These are phyloP conservation scores for Eucalyptus melliodora DNA, from an alignment of 345 rosid genomes.

Conservation along the genomic window DNA sequence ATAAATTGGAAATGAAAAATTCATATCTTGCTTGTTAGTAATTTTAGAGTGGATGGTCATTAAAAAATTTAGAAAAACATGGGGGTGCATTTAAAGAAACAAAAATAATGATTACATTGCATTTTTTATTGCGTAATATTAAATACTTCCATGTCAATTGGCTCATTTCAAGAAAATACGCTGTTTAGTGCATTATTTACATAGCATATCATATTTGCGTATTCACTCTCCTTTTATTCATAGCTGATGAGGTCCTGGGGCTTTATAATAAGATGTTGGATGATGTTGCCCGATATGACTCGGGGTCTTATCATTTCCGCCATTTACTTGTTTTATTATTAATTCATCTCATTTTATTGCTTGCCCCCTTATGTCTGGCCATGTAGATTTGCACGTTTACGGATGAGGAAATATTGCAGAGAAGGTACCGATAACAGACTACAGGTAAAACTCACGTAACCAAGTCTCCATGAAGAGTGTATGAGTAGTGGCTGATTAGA, in stretches of 20 bases:
- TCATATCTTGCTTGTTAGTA: neutral
- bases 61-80: neutral
- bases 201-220: neutral
- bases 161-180: neutral
- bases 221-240: neutral
- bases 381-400: neutral
- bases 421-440: too few species aligned
- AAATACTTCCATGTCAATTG: neutral
- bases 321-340: neutral
- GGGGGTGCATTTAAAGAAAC: neutral
- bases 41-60: neutral
- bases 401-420: neutral
- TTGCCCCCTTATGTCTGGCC: neutral
- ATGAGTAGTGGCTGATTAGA: neutral
- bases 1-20: neutral
- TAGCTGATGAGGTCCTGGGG: neutral
- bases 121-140: neutral
- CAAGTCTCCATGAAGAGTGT: neutral
- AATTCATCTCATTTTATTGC: neutral
- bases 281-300: neutral
- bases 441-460: too few species aligned
- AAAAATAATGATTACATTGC: neutral
- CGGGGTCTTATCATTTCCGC: neutral
- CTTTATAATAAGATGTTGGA: neutral
- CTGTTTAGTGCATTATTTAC: neutral